Evolutionary conservation across 208 protist species (phyloP), one percentile per base, ranked within the genome.

Genomic region (Phytomonas sp.): DNA sequence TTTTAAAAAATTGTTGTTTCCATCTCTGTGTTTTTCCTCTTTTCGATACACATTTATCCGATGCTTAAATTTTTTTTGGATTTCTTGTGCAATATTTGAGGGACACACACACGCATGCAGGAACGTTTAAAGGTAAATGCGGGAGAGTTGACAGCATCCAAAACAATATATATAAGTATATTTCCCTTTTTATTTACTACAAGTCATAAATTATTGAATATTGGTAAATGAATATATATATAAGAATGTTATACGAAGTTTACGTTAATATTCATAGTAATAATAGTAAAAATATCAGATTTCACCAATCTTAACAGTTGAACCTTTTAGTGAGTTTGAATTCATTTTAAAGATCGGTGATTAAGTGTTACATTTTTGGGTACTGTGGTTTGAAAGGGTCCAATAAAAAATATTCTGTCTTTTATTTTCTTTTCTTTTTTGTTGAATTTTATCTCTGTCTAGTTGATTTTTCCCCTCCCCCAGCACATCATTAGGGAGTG

Each of bases 401-500:
- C 11, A 19, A 56, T 56, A 5, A 56, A 56, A 19, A 37, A 37
- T 37, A 11, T 56, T 56, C 23, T 56, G 23, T 56, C 19, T 26
- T 56, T 6, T 26, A 11, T 12, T 26, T 5, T 56, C 6, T 67
- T 59, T 73, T 68, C 29, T 68, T 69, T 61, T 69, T 60, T 29
- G n/a, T n/a, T n/a, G n/a, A 30, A 16, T 56, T 49, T 49, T 23
- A 10, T 16, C 26, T 26, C 16, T 26, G 8, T 56, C 2, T 56
- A 26, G 8, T 26, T 68, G 64, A 60, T 56, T 19, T 68, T 32
- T 63, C 0, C 70, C n/a, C 66, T 70, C 36, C 10, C 33, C 32
- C 65, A 65, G n/a, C 6, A 66, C 26, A 19, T 29, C 29, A 33
- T 45, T 33, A 23, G 23, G 45, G 19, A 56, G 45, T 56, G 19